phyloP scores from a whole-genome alignment of 768 basidiomycete species.

The Termitomyces sp. region DNA sequence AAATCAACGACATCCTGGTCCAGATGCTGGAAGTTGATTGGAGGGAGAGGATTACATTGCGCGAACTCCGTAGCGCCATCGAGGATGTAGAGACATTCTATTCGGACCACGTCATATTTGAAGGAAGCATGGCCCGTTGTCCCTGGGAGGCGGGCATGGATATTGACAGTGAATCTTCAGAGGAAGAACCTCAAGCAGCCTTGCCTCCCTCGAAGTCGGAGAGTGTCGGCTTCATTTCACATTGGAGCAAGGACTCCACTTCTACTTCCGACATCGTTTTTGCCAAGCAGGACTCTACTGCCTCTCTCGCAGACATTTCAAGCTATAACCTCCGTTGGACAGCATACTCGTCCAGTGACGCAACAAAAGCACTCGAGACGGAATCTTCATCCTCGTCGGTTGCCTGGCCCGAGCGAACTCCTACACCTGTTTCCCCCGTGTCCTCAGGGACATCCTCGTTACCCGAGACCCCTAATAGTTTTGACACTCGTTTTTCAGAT shows the following conservation, averaged over 20 bases:
- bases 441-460: conserved; percentile 39
- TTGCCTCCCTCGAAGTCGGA: conserved; percentile 28
- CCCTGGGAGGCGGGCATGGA: conserved; percentile 75
- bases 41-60: conserved; percentile 43
- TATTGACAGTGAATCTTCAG: conserved; percentile 55
- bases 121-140: conserved; percentile 76
- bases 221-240: conserved; percentile 37
- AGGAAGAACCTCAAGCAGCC: conserved; percentile 33
- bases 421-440: conserved; percentile 38
- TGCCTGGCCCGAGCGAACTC: conserved; percentile 32
- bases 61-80: conserved; percentile 52
- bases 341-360: conserved; percentile 39
- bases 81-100: conserved; percentile 62
- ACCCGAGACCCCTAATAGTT: conserved; percentile 53
- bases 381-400: conserved; percentile 44
- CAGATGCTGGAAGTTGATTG: conserved; percentile 75
- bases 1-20: conserved; percentile 68
- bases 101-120: conserved; percentile 68
- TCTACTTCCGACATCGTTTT: conserved; percentile 43
- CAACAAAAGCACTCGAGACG: conserved; percentile 52
- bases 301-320: conserved; percentile 23
- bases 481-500: conserved; percentile 34
- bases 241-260: conserved; percentile 54
- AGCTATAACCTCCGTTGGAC: conserved; percentile 37
- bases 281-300: conserved; percentile 25